Conservation (phyloP, 495 filamentous ascomycete genomes). For the Zalerion maritima region DNA sequence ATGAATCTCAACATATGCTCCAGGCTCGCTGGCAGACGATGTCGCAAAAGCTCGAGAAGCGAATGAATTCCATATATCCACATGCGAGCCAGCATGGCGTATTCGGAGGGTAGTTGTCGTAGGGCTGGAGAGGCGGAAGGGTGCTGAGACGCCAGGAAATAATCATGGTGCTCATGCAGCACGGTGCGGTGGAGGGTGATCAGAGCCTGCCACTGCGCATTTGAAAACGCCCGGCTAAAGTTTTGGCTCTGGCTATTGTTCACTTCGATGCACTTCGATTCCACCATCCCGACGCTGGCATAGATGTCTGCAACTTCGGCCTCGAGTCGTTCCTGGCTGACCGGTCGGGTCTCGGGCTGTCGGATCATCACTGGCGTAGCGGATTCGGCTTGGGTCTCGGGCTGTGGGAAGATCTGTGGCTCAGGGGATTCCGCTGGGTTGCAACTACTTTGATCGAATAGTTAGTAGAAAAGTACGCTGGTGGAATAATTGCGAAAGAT, state of each 20-base stretch:
- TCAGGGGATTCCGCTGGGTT: too few species aligned
- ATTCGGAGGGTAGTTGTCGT: constrained; percentile 40
- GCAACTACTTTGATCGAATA: too few species aligned
- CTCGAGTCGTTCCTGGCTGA: constrained; percentile 51
- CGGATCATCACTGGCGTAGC: too few species aligned
- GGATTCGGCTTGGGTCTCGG: too few species aligned
- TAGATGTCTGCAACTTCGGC: constrained; percentile 54
- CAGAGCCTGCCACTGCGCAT: constrained; percentile 57
- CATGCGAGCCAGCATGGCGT: constrained; percentile 59
- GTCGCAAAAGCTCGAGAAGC: constrained; percentile 50
- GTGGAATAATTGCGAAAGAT: too few species aligned
- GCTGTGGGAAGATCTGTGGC: too few species aligned
- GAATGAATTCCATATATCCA: constrained; percentile 62
- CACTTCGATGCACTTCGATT: constrained; percentile 55
- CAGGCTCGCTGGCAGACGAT: constrained; percentile 44
- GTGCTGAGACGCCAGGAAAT: constrained; percentile 64
- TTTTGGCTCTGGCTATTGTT: constrained; percentile 41
- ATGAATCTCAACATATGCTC: constrained; percentile 64
- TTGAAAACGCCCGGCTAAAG: constrained; percentile 27
- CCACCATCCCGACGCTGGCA: constrained; percentile 53
- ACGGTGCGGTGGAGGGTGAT: constrained; percentile 58
- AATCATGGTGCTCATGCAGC: constrained; percentile 64
- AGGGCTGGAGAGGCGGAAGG: constrained; percentile 45
- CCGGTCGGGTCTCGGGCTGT: too few species aligned
- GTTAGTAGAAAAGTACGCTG: too few species aligned